These are phyloP conservation scores for Nemophila menziesii DNA, from an alignment of 257 asterid species.

Conservation along the genomic window DNA sequence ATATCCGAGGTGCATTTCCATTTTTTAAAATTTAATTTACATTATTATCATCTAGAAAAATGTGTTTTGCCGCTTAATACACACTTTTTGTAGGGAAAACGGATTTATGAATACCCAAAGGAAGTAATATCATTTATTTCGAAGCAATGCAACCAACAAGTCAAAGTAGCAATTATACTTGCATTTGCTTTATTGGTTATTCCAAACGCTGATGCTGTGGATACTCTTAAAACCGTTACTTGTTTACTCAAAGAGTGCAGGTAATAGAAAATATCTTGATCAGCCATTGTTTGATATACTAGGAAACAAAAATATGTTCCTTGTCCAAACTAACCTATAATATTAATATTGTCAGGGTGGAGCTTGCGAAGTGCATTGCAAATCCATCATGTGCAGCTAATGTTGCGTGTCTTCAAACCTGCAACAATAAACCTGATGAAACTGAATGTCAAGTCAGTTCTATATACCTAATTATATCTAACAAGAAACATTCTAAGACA, in stretches of 20 bases:
- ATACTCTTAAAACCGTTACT: conserved; percentile 75
- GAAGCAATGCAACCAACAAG: conserved; percentile 50
- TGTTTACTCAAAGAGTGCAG: conserved; percentile 95
- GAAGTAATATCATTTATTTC: conserved; percentile 21
- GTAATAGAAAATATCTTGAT: conserved; percentile 19
- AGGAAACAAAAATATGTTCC: not conserved
- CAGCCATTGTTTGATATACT: not conserved
- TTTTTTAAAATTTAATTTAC: not conserved
- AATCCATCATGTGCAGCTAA: conserved; percentile 97
- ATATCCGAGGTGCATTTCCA: conserved; percentile 35
- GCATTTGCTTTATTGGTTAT: conserved; percentile 40
- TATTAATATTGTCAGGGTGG: conserved; percentile 43
- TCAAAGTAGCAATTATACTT: conserved; percentile 40
- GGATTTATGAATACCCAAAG: conserved; percentile 24
- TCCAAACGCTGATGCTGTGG: conserved; percentile 81
- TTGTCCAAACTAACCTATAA: not conserved
- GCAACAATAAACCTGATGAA: conserved; percentile 92
- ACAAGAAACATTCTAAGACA: conserved; percentile 6
- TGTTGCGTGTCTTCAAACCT: conserved; percentile 86
- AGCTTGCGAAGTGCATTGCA: conserved; percentile 77
- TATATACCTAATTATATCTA: conserved; percentile 2
- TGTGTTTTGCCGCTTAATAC: conserved; percentile 2
- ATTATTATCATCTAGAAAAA: not conserved
- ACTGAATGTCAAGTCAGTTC: conserved; percentile 85
- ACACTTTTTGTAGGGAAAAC: conserved; percentile 27